Evolutionary conservation across 192 early-diverging fungal species (phyloP), one percentile per base, ranked within the genome.

Genomic region (Umbelopsis vinacea): DNA sequence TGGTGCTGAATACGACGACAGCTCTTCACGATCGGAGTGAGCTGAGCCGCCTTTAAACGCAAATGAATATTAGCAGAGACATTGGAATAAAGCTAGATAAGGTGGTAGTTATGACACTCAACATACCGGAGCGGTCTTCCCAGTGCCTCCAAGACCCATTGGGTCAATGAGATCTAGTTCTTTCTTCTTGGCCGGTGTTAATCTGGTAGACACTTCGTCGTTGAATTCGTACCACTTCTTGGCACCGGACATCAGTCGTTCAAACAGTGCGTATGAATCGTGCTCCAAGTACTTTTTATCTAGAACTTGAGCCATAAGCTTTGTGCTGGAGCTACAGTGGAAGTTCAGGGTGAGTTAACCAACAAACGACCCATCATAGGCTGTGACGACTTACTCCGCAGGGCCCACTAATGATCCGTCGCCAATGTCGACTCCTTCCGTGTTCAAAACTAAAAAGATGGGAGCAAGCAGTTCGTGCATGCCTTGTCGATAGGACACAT

Each of bases 381-480:
- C 26, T 21, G 23, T 43, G 52, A 48, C 23, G 17, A 53, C 76
- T 75, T 80, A 85, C 82, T 77, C 72, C 2, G 67, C 35, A 10
- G 23, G 45, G 15, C 69, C 50, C 37, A 47, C 72, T 22, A 35
- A 10, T 26, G n/a, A 45, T 8, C 45, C 57, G 40, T 76, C 33
- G 52, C 46, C 46, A 35, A 68, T 54, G 68, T 84, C 84, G 17
- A 88, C 33, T 68, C 84, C 82, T 68, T 98, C 97, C 7, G 75
- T 52, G 24, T 95, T 85, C 22, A 98, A 88, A 0, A 92, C 89
- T 80, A 89, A 79, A 19, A 94, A 87, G 21, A 97, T 81, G 22
- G 94, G 92, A 0, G 94, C 97, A 15, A 96, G 76, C 26, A 99
- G 72, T 78, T 99, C 97, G 74, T 99, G 97, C 97, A 99, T 99